Evolutionary conservation across 805 yeast genomes (phyloP), one percentile per base, ranked within the genome.

Genomic region (Pichia nanzhaoensis): DNA sequence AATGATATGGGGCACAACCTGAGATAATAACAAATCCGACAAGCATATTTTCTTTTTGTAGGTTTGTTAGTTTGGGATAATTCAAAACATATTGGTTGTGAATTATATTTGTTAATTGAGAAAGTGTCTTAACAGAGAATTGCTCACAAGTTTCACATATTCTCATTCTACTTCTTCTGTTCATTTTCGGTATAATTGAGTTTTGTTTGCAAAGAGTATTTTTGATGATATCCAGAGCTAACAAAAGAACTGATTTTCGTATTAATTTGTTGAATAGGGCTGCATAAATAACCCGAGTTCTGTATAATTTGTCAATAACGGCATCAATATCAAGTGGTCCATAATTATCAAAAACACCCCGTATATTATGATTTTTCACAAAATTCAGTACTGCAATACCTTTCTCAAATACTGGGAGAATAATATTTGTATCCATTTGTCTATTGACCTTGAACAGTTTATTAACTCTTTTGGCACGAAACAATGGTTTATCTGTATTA

Each of bases 1-100:
- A 42, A 22, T 42, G 45, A 32, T 42, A 37, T 6, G 34, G 8
- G 13, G 45, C 37, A 22, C 37, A 42, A 24, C 10, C 19, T 13
- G 41, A 28, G 14, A 42, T 16, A 5, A 18, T 21, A 4, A 42
- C 20, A 19, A 42, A 42, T 1, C 41, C 41, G 10, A 14, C 18
- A 2, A 37, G 17, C 32, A 42, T 30, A 8, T 31, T 22, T 27
- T 42, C 45, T 8, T 40, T 22, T 37, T 28, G 34, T 4, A 32
- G 19, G 3, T 37, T 32, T 1, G 41, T 13, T 32, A 32, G 27
- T 16, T 36, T 22, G 2, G 30, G 9, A 28, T 37, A 42, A 10
- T 37, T 42, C 10, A 14, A 5, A 31, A 42, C 21, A 22, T 42
- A 42, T 16, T 31, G 9, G 22, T 31, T 22, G 17, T 42, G 35